Base-by-base conservation (phyloP, 2,329 filamentous ascomycete genomes). In the Helotiales sp. region DNA sequence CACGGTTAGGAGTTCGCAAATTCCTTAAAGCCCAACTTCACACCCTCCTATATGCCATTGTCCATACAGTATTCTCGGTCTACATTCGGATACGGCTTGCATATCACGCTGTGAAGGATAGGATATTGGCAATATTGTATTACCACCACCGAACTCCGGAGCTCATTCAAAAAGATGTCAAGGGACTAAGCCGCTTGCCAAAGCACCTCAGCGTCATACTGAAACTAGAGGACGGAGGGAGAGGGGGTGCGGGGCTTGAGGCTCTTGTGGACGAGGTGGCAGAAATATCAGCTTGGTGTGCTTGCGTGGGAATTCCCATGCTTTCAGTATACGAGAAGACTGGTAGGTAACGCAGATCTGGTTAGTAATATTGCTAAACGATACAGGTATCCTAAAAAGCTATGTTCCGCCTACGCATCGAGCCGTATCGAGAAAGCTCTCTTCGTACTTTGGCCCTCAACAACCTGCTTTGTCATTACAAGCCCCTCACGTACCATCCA, bases 71-170 rank as follows among this genome's bases (percentile, higher is more conserved):
- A 65, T 98, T 96, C 76, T 93, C 91, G 6, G 78, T 98, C 63
- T 96, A 95, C 73, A 88, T 97, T 65, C 89, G 92, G 62, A 75
- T 91, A 58, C 87, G 93, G 57, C 87, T 91, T 70, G 84, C 86
- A 55, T 95, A 91, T 76, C 88, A 93, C 72, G 84, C 88, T 8
- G 81, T 96, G 50, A 79, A 86, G 65, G 89, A 95, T 72, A 87
- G 90, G 59, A 77, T 93, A 63, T 84, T 91, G 53, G 90, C 91
- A 9, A 83, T 98, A 60, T 80, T 96, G 54, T 93, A 93, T 73
- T 95, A 99, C 77, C 96, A 99, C 76, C 95, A 99, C 74, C 90
- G 91, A 52, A 96, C 93, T 0, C 95, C 95, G 7, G 91, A 96
- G 71, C 85, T 96, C 70, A 96, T 99, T 66, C 86, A 88, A 69